Evolutionary conservation across 2,329 filamentous ascomycete species (phyloP).

Genomic region (Ilyonectria destructans): DNA sequence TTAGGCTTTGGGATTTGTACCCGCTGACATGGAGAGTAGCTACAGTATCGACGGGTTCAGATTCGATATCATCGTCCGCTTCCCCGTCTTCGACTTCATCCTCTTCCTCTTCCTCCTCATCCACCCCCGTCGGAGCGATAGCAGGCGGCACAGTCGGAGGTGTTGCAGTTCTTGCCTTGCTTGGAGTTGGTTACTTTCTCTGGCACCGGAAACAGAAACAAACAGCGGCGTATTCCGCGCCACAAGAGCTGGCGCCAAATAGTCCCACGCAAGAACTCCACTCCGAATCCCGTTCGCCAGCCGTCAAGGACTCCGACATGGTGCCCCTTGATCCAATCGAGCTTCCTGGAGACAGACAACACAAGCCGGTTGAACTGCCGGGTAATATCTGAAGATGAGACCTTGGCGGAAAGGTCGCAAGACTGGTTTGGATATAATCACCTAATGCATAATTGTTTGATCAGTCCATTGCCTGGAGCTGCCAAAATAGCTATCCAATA

Average conservation of each 20-base stretch:
- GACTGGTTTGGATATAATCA: no score
- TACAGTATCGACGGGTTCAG: not conserved
- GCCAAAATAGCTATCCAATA: no score
- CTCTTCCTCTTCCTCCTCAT: not conserved
- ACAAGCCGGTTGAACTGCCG: not conserved
- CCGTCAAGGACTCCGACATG: not conserved
- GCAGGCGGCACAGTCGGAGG: constrained; percentile 13
- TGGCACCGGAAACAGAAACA: constrained; percentile 13
- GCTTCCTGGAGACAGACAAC: not conserved
- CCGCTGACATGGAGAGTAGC: not conserved
- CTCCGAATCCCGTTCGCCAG: not conserved
- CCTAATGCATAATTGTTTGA: no score
- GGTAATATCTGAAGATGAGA: not conserved
- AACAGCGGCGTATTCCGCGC: not conserved
- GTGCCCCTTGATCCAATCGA: not conserved
- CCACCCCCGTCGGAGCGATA: constrained; percentile 8
- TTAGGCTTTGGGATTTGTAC: not conserved
- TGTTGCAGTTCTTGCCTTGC: constrained; percentile 1
- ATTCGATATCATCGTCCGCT: no score
- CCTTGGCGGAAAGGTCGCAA: no score
- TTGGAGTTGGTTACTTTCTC: constrained; percentile 4
- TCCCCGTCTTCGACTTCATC: not conserved
- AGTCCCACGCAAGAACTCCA: not conserved
- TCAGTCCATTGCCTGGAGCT: no score
- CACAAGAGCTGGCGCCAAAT: not conserved